Base-by-base conservation (phyloP, 2,329 filamentous ascomycete species). In the Colletotrichum shisoi region DNA sequence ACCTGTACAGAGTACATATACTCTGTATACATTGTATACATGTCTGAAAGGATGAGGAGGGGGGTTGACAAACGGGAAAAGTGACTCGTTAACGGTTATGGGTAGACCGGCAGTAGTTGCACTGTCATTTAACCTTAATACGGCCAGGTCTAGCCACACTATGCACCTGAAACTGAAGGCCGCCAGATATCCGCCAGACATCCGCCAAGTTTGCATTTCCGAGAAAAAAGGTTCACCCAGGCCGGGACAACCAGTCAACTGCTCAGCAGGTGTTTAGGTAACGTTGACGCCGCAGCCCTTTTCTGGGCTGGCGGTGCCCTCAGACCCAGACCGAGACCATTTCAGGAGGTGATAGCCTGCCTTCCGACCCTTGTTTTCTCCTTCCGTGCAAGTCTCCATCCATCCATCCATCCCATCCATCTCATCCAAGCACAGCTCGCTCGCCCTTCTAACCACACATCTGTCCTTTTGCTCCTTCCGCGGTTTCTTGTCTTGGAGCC, bases 111-210 rank as follows among this genome's bases (percentile, higher is more conserved):
- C 39, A 51, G 37, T 15, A 52, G 31, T 45, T 34, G 63, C 63
- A 57, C 63, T 52, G 63, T 53, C 52, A 52, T 42, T 53, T 63
- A 57, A 63, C 52, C 52, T 66, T 63, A 63, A 57, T 13, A 31
- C 17, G n/a, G 51, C 31, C 17, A 62, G 49, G n/a, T 6, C n/a
- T 40, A 40, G 4, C 51, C 51, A 15, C 3, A 53, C 34, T 53
- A 0, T n/a, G 34, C 13, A 19, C n/a, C 15, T 34, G 24, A 24
- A 34, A 6, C 17, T 19, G 40, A 45, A 12, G 34, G 24, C 17
- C 12, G n/a, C 24, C 3, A 27, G 34, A 45, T 45, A 8, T 17
- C 17, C 19, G 27, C 54, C 12, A 46, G 37, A 45, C 34, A 8
- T 17, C 17, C 19, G 27, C 54, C 12, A 46, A 24, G 42, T 15